Evolutionary conservation across 2,329 filamentous ascomycete species (phyloP).

Genomic region (Colletotrichum liriopes): DNA sequence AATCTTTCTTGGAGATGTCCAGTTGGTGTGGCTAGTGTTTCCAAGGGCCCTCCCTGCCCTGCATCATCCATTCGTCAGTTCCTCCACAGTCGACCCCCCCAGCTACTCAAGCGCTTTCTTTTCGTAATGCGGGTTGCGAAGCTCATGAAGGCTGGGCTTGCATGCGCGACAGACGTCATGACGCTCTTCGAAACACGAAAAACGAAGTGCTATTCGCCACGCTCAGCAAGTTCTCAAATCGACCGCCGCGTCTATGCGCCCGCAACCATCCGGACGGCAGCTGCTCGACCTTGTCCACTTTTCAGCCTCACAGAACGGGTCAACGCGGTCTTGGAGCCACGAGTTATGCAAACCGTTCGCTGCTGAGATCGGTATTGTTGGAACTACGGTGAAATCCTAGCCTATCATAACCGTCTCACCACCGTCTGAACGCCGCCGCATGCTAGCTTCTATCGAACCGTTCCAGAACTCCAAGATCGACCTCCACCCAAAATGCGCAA

Average conservation of each 20-base stretch:
- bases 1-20: slow-evolving; percentile 35
- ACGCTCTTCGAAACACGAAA: slow-evolving; percentile 39
- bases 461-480: slow-evolving; percentile 39
- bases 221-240: slow-evolving; percentile 6
- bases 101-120: slow-evolving; percentile 35
- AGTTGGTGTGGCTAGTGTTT: slow-evolving; percentile 41
- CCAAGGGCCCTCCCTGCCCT: slow-evolving; percentile 39
- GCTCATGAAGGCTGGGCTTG: slow-evolving; percentile 24
- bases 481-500: slow-evolving; percentile 8
- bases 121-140: slow-evolving; percentile 35
- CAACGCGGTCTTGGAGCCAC: slow-evolving; percentile 19
- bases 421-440: slow-evolving; percentile 42
- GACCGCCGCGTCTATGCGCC: slow-evolving; percentile 23
- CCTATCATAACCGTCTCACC: slow-evolving; percentile 24
- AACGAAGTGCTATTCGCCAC: slow-evolving; percentile 34
- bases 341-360: slow-evolving; percentile 21
- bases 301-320: slow-evolving; percentile 37
- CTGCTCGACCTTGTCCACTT: slow-evolving; percentile 10
- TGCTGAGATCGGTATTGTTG: slow-evolving; percentile 21
- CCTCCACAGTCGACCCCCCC: slow-evolving; percentile 36
- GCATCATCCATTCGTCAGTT: slow-evolving; percentile 43
- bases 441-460: slow-evolving; percentile 33
- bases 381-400: slow-evolving; percentile 19
- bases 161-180: slow-evolving; percentile 41
- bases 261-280: slow-evolving; percentile 21